A percentile compares a stretch with the other conserved stretches of the same genome.
Evolutionary conservation across 225 moss, liverwort and hornwort species (phyloP).

Genomic region (Physcomitrellopsis africana): DNA sequence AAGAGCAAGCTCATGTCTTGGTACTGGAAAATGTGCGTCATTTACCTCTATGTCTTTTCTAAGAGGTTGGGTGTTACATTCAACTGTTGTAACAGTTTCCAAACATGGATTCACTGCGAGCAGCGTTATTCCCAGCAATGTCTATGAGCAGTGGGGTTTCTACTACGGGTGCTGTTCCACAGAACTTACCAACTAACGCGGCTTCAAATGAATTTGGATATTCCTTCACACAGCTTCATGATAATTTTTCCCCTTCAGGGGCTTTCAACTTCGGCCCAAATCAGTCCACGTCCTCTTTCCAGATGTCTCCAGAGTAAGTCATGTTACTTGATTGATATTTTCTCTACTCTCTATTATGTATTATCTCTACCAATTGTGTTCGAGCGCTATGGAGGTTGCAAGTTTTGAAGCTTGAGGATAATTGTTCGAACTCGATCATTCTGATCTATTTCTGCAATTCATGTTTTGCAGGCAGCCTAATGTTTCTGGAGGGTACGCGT

Average conservation of each 20-base stretch:
- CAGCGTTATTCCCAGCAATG: constrained; percentile 43
- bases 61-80: background rate
- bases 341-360: background rate
- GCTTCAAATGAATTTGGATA: constrained; percentile 48
- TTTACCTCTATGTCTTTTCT: background rate
- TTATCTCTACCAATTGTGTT: too few relatives aligned
- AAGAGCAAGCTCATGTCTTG: background rate
- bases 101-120: constrained; percentile 50
- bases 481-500: constrained; percentile 34
- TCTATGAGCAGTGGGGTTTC: constrained; percentile 32
- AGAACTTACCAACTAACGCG: constrained; percentile 25
- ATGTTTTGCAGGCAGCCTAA: constrained; percentile 47
- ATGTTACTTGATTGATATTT: background rate
- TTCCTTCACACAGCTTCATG: constrained; percentile 44
- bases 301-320: constrained; percentile 42
- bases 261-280: constrained; percentile 42
- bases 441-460: background rate
- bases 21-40: background rate
- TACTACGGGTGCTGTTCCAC: constrained; percentile 33
- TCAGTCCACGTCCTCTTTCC: constrained; percentile 27
- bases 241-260: constrained; percentile 42
- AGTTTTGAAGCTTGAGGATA: background rate
- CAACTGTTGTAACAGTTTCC: constrained; percentile 48
- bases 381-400: background rate
- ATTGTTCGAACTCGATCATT: background rate